Base-by-base conservation (phyloP, 208 protist genomes). In the Perkinsela sp. region DNA sequence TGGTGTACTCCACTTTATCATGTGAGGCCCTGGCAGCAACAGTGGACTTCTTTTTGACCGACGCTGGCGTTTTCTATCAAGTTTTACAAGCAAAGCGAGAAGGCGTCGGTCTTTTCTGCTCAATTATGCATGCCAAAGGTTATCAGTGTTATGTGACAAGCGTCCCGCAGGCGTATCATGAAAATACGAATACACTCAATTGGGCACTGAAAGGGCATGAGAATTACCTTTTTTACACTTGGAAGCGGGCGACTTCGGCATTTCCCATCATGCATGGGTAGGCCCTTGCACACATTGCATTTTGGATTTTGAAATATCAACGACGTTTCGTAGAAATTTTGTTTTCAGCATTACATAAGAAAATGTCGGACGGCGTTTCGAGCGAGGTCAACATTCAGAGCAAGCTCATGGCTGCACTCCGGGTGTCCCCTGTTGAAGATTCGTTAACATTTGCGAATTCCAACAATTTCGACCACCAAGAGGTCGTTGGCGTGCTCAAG, bases 401-500 rank as follows among this genome's bases (percentile, higher is more conserved):
- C n/a, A n/a, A n/a, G n/a, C n/a, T n/a, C n/a, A n/a, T n/a, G n/a
- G n/a, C n/a, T n/a, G n/a, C n/a, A n/a, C n/a, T n/a, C n/a, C n/a
- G n/a, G n/a, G n/a, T n/a, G n/a, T n/a, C n/a, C n/a, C n/a, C n/a
- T 13, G 72, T 78, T 30, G 0, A 30, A 30, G 74, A 77, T 31
- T 70, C 67, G 28, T 22, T 15, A 1, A 31, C 66, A 1, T 78
- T 77, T 57, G 73, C 75, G 13, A 0, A 68, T 0, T 13, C 68
- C n/a, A 1, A 32, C 1, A 31, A 48, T 31, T 68, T 87, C 29
- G 78, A 89, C 66, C 90, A 93, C 67, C 84, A 94, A 72, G 80
- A 80, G 0, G 76, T 95, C 22, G 85, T 93, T 29, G 89, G 89
- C 28, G 86, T 85, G 0, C 75, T 86, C 74, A 94, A 93, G 78